Conservation (phyloP, 352 stramenopile species). For the Phytophthora palmivora region DNA sequence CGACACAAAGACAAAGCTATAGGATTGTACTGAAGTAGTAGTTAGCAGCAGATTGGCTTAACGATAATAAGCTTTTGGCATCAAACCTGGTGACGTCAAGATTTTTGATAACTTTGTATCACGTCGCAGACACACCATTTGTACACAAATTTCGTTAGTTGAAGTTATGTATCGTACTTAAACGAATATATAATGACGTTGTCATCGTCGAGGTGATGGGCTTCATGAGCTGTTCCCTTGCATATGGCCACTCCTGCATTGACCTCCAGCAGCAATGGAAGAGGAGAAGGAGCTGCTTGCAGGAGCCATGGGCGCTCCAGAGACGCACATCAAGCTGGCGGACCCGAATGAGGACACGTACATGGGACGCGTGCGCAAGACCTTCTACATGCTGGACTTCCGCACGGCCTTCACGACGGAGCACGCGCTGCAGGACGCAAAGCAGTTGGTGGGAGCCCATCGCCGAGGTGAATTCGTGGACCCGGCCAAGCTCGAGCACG, state of each 20-base stretch:
- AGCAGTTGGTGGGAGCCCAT: slow-evolving; percentile 47
- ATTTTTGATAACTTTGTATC: not conserved
- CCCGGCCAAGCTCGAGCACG: slow-evolving; percentile 47
- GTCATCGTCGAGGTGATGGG: not conserved
- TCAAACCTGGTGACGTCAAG: too few relatives aligned
- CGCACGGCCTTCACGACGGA: slow-evolving; percentile 74
- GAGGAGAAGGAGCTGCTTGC: slow-evolving; percentile 27
- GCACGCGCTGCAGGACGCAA: slow-evolving; percentile 54
- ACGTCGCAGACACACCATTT: slow-evolving; percentile 21
- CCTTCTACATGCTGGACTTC: slow-evolving; percentile 85
- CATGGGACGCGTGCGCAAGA: slow-evolving; percentile 78
- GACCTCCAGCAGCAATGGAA: slow-evolving; percentile 10
- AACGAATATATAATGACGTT: not conserved
- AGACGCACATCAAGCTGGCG: slow-evolving; percentile 64
- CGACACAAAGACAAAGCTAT: slow-evolving; percentile 16
- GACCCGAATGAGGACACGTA: slow-evolving; percentile 85
- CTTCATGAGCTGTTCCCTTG: not conserved
- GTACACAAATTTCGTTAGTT: slow-evolving; percentile 5
- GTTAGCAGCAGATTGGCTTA: slow-evolving; percentile 15
- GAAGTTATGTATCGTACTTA: slow-evolving; percentile 19
- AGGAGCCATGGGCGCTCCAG: slow-evolving; percentile 21
- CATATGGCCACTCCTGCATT: not conserved
- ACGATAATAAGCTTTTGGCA: slow-evolving; percentile 33
- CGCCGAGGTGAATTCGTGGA: slow-evolving; percentile 51
- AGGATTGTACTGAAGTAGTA: slow-evolving; percentile 43